Percentiles rank a stretch among this genome's conserved stretches.
Conservation (phyloP, 805 yeast genomes). For the Metschnikowia colocasiae region DNA sequence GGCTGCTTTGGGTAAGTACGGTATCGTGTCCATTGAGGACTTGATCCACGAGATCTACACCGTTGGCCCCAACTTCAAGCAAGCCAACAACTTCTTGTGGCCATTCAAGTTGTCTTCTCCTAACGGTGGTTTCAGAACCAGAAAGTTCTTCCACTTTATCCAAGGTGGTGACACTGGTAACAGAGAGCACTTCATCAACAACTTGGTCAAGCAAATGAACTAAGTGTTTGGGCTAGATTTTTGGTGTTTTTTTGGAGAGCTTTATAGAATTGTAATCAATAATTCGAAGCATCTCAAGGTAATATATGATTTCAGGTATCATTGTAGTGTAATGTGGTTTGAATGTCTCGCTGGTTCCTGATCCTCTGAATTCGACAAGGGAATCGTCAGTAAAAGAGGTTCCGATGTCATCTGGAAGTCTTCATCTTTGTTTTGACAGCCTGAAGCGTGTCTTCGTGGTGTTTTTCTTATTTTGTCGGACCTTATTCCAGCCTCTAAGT, state of each 20-base stretch:
- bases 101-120: conserved; percentile 97
- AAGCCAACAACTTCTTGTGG: conserved; percentile 97
- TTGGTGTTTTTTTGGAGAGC: conserved; percentile 4
- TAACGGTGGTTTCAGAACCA: conserved; percentile 96
- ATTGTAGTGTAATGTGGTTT: too few species aligned
- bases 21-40: conserved; percentile 88
- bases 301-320: conserved; percentile 2
- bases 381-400: too few species aligned
- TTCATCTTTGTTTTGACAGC: too few species aligned
- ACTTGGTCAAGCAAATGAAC: conserved; percentile 91
- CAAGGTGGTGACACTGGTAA: conserved; percentile 99
- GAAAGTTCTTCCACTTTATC: conserved; percentile 96
- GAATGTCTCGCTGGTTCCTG: too few species aligned
- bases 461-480: too few species aligned
- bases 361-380: too few species aligned
- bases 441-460: too few species aligned
- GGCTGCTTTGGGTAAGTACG: conserved; percentile 86
- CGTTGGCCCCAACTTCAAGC: conserved; percentile 98
- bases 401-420: too few species aligned
- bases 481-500: too few species aligned
- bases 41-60: conserved; percentile 94
- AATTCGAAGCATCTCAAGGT: background rate
- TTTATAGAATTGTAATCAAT: conserved; percentile 6
- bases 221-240: conserved; percentile 37
- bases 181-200: conserved; percentile 95